phyloP scores from a whole-genome alignment of 2,329 filamentous ascomycete genomes.

The Epichloe scottii region DNA sequence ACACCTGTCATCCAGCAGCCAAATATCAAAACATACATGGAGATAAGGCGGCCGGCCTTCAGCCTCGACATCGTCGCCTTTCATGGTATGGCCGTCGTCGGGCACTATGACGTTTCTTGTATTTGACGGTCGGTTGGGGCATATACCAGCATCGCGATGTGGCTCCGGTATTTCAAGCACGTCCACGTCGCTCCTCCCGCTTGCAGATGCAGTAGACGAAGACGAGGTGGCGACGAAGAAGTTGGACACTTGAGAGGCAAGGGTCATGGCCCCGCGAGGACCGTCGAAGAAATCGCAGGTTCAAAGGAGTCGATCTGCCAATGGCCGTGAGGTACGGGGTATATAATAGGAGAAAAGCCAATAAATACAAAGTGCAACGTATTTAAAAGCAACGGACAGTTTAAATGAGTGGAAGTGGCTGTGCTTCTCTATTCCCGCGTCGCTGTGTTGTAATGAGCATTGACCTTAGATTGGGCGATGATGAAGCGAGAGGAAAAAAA shows the following conservation, averaged over 20 bases:
- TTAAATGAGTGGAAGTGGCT: background rate
- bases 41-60: conserved; percentile 32
- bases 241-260: conserved; percentile 6
- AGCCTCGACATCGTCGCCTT: conserved; percentile 25
- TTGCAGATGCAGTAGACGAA: conserved; percentile 6
- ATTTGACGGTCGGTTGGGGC: conserved; percentile 14
- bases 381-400: background rate
- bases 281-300: background rate
- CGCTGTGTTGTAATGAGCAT: background rate
- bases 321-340: background rate
- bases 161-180: conserved; percentile 1
- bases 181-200: conserved; percentile 4
- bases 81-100: conserved; percentile 20
- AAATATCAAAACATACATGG: conserved; percentile 22
- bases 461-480: background rate
- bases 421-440: conserved; percentile 1
- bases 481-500: background rate
- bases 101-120: conserved; percentile 13
- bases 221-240: conserved; percentile 4
- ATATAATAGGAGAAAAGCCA: background rate
- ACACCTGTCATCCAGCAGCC: background rate
- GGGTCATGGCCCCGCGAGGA: conserved; percentile 3
- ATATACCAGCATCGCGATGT: conserved; percentile 22
- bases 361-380: background rate
- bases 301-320: background rate